A percentile compares a stretch with the other conserved stretches of the same genome.
These are phyloP conservation scores for Phytophthora pinifolia DNA, from an alignment of 352 stramenopile genomes.

Conservation along the genomic window DNA sequence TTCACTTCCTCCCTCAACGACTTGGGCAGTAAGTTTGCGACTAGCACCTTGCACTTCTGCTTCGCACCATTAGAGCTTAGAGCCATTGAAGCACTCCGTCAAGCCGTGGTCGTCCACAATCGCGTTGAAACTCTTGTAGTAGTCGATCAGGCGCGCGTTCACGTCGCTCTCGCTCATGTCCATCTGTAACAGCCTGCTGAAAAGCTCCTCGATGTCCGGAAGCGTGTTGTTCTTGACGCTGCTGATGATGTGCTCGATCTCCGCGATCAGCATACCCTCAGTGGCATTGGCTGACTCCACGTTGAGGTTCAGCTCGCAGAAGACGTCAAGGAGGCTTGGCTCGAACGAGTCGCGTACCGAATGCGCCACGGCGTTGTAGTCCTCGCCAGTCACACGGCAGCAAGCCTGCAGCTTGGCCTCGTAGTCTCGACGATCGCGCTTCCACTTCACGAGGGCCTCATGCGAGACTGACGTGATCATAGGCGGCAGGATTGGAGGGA, in stretches of 20 bases:
- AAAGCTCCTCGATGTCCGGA: constrained; percentile 2
- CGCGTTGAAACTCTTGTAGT: not conserved
- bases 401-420: not conserved
- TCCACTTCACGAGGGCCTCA: not conserved
- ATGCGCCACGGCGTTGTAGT: not conserved
- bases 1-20: not conserved
- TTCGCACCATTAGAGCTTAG: not conserved
- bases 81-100: not conserved
- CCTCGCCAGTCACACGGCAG: too few relatives aligned
- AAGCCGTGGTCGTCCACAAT: constrained; percentile 1
- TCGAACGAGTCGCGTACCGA: too few relatives aligned
- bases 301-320: not conserved
- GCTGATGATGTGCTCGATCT: constrained; percentile 2
- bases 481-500: constrained; percentile 4
- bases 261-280: not conserved
- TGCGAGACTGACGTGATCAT: not conserved
- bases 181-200: not conserved
- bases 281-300: constrained; percentile 2
- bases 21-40: constrained; percentile 3
- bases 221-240: constrained; percentile 1
- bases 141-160: constrained; percentile 1
- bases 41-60: not conserved
- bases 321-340: too few relatives aligned
- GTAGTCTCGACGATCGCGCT: not conserved
- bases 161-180: not conserved